Base-by-base conservation (phyloP, 2,329 filamentous ascomycete genomes). In the Arthrinium puccinioides region DNA sequence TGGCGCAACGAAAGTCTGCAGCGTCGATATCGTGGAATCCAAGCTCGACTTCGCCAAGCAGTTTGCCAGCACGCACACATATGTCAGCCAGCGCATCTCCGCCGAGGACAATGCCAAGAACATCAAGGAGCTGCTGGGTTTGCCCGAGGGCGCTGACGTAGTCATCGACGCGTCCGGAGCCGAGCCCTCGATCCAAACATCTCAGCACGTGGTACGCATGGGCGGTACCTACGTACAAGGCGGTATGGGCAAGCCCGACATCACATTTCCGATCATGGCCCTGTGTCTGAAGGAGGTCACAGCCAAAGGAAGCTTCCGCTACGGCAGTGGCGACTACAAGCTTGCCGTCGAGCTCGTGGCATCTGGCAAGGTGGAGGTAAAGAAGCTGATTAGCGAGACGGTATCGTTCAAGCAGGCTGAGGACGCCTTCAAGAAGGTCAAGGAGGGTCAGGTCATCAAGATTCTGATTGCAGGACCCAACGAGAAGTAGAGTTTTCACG, bases 211-310 rank as follows among this genome's bases (percentile, higher is more conserved):
- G 15, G 74, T 88, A 19, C 74, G 80, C 45, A 69, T 70, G 32
- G 86, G 86, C 39, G 86, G 86, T 21, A 81, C 74, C 13, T 90
- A 87, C 52, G 82, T 94, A 8, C 87, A 94, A 65, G 87, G 81
- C 42, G 89, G 89, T 38, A 94, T 96, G 87, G 90, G 90, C 54
- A 84, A 83, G 57, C 62, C 79, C 26, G 86, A 95, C 54, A 89
- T 96, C 59, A 84, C 64, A 8, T 95, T 96, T 68, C 90, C 90
- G 36, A 94, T 97, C 58, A 85, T 90, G 76, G 83, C 85, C 5
- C 71, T 94, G 55, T 94, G 88, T 60, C 73, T 81, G 35, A 96
- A 96, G 67, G 90, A 97, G 69, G 70, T 95, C 36, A 94, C 82
- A 9, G 74, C 85, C 32, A 85, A 83, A 56, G 90, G 90, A 16